Conservation (phyloP, 495 filamentous ascomycete species). For the Trichoderma reesei region DNA sequence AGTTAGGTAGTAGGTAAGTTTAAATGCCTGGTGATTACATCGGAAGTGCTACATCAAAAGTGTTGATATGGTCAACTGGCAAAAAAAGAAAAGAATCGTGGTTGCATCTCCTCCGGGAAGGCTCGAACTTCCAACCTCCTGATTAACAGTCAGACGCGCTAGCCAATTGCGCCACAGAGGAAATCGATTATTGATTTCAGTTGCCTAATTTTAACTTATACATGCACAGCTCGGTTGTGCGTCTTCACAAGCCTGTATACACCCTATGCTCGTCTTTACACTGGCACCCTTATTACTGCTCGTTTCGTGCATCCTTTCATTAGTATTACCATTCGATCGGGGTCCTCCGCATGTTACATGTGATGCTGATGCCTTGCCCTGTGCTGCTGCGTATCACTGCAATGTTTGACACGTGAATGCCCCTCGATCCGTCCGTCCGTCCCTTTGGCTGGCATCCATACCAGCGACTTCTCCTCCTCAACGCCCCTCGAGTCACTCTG, state of each 20-base stretch:
- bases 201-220: background rate
- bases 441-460: background rate
- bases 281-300: background rate
- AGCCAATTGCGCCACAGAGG: conserved; percentile 9
- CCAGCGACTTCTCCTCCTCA: background rate
- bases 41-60: too few species aligned
- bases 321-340: too few species aligned
- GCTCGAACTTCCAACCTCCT: conserved; percentile 9
- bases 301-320: too few species aligned
- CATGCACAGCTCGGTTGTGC: too few species aligned
- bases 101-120: conserved; percentile 3
- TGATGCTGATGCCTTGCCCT: too few species aligned
- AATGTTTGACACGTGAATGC: background rate
- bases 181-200: background rate
- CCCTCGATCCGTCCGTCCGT: background rate
- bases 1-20: too few species aligned
- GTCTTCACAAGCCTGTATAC: too few species aligned
- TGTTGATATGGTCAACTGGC: background rate
- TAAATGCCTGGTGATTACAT: too few species aligned
- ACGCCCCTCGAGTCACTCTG: background rate
- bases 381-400: too few species aligned
- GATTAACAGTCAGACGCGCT: conserved; percentile 9
- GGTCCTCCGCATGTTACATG: too few species aligned
- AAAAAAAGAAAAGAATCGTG: background rate
- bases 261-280: background rate